phyloP scores from a whole-genome alignment of 225 moss, liverwort and hornwort species.

The Polytrichum commune region DNA sequence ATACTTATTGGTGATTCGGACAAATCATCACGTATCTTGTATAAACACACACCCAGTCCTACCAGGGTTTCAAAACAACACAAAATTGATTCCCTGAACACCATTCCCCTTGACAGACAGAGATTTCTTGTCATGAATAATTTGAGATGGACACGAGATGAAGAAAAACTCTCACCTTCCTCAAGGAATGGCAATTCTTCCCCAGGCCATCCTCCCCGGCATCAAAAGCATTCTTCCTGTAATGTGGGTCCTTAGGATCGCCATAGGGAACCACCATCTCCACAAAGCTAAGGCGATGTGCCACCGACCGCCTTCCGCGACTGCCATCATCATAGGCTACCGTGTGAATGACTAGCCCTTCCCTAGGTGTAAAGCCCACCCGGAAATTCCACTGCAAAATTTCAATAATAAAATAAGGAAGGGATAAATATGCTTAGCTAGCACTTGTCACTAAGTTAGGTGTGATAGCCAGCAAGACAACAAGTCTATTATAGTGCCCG shows the following conservation, averaged over 20 bases:
- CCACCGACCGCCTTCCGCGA: slow-evolving; percentile 39
- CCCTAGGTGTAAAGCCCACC: slow-evolving; percentile 41
- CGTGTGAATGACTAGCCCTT: slow-evolving; percentile 44
- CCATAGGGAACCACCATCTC: slow-evolving; percentile 53
- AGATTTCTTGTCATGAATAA: too few relatives aligned
- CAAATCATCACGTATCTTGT: too few relatives aligned
- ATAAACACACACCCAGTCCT: too few relatives aligned
- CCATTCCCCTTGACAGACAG: too few relatives aligned
- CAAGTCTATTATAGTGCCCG: too few relatives aligned
- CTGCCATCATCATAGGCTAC: slow-evolving; percentile 49
- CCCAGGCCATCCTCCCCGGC: slow-evolving; percentile 48
- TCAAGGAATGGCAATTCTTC: slow-evolving; percentile 42
- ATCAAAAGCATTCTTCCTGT: slow-evolving; percentile 47
- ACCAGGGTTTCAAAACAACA: too few relatives aligned
- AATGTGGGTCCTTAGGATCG: slow-evolving; percentile 43
- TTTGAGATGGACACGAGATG: too few relatives aligned
- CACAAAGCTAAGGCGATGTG: slow-evolving; percentile 47
- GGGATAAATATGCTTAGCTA: neutral
- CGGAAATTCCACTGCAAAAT: slow-evolving; percentile 46
- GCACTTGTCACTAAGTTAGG: too few relatives aligned
- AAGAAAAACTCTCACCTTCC: slow-evolving; percentile 16
- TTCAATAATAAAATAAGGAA: neutral
- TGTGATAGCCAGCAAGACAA: too few relatives aligned
- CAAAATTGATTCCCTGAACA: too few relatives aligned
- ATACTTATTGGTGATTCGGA: too few relatives aligned